Percentiles rank a stretch among this genome's conserved stretches.
Evolutionary conservation across 257 asterid genomes (phyloP).

Genomic region (Plantago elongata): DNA sequence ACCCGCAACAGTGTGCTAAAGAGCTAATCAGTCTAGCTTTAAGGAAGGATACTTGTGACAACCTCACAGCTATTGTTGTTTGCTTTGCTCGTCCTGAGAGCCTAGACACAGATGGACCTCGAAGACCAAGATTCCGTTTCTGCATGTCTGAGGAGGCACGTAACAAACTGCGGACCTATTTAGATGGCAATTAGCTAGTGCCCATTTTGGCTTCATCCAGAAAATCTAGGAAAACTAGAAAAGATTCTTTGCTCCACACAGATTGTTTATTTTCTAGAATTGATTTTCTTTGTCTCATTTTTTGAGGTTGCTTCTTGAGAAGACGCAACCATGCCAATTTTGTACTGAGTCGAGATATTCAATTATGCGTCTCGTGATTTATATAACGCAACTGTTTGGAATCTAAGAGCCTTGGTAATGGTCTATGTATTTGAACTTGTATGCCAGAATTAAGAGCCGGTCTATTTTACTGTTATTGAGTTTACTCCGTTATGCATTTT

Average conservation of each 20-base stretch:
- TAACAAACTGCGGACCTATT: constrained; percentile 47
- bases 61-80: constrained; percentile 75
- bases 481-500: too few species aligned
- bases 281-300: constrained; percentile 3
- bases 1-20: constrained; percentile 62
- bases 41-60: constrained; percentile 45
- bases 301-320: constrained; percentile 24
- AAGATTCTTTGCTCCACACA: constrained; percentile 25
- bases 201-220: constrained; percentile 9
- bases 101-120: constrained; percentile 32
- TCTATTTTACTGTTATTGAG: too few species aligned
- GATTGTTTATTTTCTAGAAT: constrained; percentile 12
- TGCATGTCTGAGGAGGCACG: constrained; percentile 74
- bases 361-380: constrained; percentile 9
- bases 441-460: too few species aligned
- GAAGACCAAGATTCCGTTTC: constrained; percentile 51
- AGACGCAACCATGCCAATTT: constrained; percentile 15
- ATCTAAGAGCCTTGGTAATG: too few species aligned
- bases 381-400: too few species aligned
- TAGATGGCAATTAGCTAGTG: constrained; percentile 42
- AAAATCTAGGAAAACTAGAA: constrained; percentile 1
- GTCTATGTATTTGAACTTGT: too few species aligned
- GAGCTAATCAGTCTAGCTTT: constrained; percentile 72
- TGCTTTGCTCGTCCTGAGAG: constrained; percentile 41
- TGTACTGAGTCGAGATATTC: neutral